phyloP scores from a whole-genome alignment of 176 grass and related monocot genomes.

The Cenchrus fungigraminus region DNA sequence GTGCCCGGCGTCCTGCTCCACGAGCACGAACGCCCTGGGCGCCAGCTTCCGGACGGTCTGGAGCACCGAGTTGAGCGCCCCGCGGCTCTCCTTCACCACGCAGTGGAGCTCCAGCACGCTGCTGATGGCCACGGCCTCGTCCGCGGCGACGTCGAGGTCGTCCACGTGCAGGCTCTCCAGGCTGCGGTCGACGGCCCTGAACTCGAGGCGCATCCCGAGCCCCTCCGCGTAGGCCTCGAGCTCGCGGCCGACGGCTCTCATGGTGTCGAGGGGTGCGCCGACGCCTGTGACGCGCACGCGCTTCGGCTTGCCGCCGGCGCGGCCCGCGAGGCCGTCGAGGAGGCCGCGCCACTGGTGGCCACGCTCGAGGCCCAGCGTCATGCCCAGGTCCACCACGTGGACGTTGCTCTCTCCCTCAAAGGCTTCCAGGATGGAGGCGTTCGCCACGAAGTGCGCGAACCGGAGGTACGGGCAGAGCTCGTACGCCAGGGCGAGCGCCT shows the following conservation, averaged over 20 bases:
- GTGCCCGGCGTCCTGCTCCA: conserved; percentile 77
- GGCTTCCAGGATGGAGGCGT: conserved; percentile 63
- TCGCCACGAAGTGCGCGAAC: conserved; percentile 81
- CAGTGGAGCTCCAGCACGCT: conserved; percentile 73
- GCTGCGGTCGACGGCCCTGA: conserved; percentile 45
- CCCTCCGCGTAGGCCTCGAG: conserved; percentile 41
- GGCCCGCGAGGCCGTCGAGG: conserved; percentile 52
- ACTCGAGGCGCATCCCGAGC: conserved; percentile 55
- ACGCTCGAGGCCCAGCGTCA: conserved; percentile 59
- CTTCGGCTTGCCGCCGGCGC: conserved; percentile 26
- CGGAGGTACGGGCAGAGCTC: conserved; percentile 77
- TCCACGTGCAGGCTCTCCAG: conserved; percentile 56
- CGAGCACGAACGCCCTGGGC: conserved; percentile 60
- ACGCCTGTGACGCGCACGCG: conserved; percentile 59
- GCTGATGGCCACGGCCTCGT: conserved; percentile 58
- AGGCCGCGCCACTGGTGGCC: conserved; percentile 65
- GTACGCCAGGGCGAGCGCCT: conserved; percentile 70
- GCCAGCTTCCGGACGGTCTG: conserved; percentile 56
- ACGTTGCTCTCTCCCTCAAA: conserved; percentile 66
- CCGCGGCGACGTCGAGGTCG: conserved; percentile 42
- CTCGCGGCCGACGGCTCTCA: conserved; percentile 45
- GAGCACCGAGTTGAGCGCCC: conserved; percentile 68
- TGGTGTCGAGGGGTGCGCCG: conserved; percentile 38
- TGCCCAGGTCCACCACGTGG: conserved; percentile 71
- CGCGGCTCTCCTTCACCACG: conserved; percentile 82